phyloP scores from a whole-genome alignment of 2,329 filamentous ascomycete species.

The Juglanconis oblonga region DNA sequence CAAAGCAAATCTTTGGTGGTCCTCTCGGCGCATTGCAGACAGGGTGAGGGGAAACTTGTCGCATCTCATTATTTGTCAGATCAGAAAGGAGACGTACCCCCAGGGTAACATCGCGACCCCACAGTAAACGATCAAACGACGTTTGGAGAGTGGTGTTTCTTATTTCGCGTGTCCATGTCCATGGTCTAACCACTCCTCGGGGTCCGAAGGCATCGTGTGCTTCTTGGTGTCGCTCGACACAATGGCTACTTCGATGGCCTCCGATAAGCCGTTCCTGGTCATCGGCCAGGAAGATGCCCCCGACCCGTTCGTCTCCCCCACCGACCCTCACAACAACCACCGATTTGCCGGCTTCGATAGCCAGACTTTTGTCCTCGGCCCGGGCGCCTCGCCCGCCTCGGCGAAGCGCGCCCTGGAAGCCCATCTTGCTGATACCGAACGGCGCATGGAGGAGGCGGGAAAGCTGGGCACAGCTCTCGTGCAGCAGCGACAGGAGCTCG shows the following conservation, averaged over 20 bases:
- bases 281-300: slow-evolving; percentile 35
- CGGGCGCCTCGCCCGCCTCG: slow-evolving; percentile 76
- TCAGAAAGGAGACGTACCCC: neutral
- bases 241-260: slow-evolving; percentile 43
- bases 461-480: slow-evolving; percentile 84
- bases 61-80: neutral
- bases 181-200: slow-evolving; percentile 16
- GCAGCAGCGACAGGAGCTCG: slow-evolving; percentile 79
- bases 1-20: neutral
- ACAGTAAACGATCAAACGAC: neutral
- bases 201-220: slow-evolving; percentile 17
- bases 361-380: slow-evolving; percentile 73
- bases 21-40: neutral
- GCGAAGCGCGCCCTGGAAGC: slow-evolving; percentile 86
- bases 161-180: neutral
- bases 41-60: neutral
- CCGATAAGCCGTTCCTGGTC: slow-evolving; percentile 40
- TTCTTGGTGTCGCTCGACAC: slow-evolving; percentile 19
- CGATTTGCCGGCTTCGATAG: slow-evolving; percentile 83
- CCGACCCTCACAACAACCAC: slow-evolving; percentile 49
- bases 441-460: slow-evolving; percentile 85
- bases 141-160: neutral
- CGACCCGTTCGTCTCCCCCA: slow-evolving; percentile 57
- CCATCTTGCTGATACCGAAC: slow-evolving; percentile 88
- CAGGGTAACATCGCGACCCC: neutral